phyloP scores from a whole-genome alignment of 352 stramenopile species.

The Pythium inflatum region DNA sequence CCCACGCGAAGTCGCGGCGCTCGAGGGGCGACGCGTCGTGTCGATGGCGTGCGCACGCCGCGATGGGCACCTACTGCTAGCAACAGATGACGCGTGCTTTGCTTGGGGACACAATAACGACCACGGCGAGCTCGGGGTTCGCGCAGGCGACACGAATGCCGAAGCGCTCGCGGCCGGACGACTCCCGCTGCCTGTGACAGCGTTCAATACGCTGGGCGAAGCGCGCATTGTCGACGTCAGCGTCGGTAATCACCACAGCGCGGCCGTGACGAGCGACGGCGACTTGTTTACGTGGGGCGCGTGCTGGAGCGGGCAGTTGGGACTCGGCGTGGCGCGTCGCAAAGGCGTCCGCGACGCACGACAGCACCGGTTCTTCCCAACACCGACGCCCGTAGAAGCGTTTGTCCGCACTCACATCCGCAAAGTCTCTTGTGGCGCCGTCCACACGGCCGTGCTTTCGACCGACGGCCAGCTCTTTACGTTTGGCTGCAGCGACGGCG shows the following conservation, averaged over 20 bases:
- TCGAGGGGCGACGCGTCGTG: constrained; percentile 34
- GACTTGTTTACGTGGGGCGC: constrained; percentile 66
- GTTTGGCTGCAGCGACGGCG: constrained; percentile 91
- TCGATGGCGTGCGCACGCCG: constrained; percentile 51
- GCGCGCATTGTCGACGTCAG: constrained; percentile 40
- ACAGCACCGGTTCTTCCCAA: constrained; percentile 64
- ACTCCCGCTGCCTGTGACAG: constrained; percentile 10
- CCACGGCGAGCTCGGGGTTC: constrained; percentile 61
- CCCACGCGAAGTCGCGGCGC: constrained; percentile 41
- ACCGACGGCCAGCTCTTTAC: constrained; percentile 70
- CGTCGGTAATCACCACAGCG: constrained; percentile 70
- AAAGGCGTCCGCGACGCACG: constrained; percentile 54
- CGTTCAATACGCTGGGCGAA: constrained; percentile 6
- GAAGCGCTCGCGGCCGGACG: background rate
- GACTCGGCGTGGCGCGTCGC: constrained; percentile 59
- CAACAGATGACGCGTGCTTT: constrained; percentile 49
- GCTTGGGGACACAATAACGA: constrained; percentile 66
- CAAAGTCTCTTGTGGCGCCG: constrained; percentile 89
- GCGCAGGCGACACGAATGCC: constrained; percentile 19
- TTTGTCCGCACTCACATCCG: constrained; percentile 48
- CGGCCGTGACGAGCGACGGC: constrained; percentile 52
- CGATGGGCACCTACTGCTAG: constrained; percentile 53
- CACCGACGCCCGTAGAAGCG: constrained; percentile 60
- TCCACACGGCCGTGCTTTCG: constrained; percentile 74
- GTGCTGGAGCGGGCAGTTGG: constrained; percentile 74